Evolutionary conservation across 441 rosid species (phyloP).

Genomic region (Arabidopsis hybrid): DNA sequence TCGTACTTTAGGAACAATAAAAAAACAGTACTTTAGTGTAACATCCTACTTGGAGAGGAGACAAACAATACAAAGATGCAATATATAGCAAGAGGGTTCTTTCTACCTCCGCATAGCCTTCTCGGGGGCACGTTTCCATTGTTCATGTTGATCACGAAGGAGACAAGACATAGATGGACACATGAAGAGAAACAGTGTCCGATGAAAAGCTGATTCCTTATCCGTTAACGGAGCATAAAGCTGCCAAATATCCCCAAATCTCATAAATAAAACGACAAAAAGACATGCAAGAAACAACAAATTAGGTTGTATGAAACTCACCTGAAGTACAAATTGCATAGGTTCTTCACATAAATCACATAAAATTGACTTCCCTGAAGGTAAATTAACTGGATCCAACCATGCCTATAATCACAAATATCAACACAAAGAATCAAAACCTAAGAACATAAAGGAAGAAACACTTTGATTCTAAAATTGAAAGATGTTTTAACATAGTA

Average conservation of each 20-base stretch:
- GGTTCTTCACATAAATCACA: conserved; percentile 87
- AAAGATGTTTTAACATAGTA: conserved; percentile 29
- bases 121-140: conserved; percentile 73
- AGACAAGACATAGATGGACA: conserved; percentile 89
- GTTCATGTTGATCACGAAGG: conserved; percentile 86
- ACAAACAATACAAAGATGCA: conserved; percentile 1
- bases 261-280: not conserved
- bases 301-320: conserved; percentile 33
- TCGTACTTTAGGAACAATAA: conserved; percentile 58
- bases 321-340: conserved; percentile 84
- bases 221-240: conserved; percentile 77
- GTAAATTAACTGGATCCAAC: conserved; percentile 85
- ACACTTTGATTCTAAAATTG: not conserved
- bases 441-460: conserved; percentile 1
- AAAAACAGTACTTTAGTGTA: conserved; percentile 1
- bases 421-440: conserved; percentile 15
- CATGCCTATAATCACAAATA: conserved; percentile 64
- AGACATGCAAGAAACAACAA: not conserved
- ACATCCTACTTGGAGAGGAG: not conserved
- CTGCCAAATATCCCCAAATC: conserved; percentile 44
- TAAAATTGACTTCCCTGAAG: conserved; percentile 61
- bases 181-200: conserved; percentile 78
- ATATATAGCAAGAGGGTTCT: not conserved
- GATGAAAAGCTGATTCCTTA: conserved; percentile 78
- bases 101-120: conserved; percentile 67